Evolutionary conservation across 75 land plant genomes (phyloP), one percentile per base, ranked within the genome.

Genomic region (Azolla pinnata): DNA sequence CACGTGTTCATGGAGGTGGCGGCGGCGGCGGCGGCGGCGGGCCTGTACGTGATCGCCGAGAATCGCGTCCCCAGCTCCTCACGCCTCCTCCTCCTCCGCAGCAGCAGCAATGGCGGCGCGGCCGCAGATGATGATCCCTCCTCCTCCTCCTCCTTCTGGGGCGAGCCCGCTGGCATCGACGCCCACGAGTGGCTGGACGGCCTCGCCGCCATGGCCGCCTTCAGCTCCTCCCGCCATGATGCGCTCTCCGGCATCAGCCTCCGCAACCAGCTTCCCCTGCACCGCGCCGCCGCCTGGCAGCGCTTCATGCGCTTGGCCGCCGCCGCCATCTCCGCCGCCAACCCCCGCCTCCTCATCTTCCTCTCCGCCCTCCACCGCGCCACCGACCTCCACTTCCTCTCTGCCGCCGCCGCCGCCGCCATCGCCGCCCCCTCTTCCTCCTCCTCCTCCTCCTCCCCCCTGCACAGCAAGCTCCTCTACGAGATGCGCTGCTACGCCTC

Each of bases 61-160:
- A 90, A 90, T 50, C 97, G 87, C 64, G 62, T 90, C 42, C n/a
- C n/a, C n/a, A 87, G 83, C 81, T 75, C 62, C 50, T 92, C 97
- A 0, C 77, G 75, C 12, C 87, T 91, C 92, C 87, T 91, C 59
- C 87, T 91, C 79, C 63, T 68, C 65, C 50, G 42, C 52, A 42
- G 18, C 20, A 92, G 87, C 58, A 85, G 83, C 23, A 90, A 87
- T 69, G 97, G 97, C 5, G n/a, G n/a, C 97, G 87, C 64, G 62
- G 87, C 42, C n/a, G n/a, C n/a, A 87, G 83, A 79, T 75, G 61
- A 49, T 92, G 92, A 0, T 75, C 74, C 12, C 87, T 91, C 92
- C 87, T 91, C 59, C 87, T 91, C 79, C 63, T 68, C 65, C 50
- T 42, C 52, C 5, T 90, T 87, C 79, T 90, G 85, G 52, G 92